Percentiles rank a stretch among this genome's conserved stretches.
Evolutionary conservation across 306 rosid genomes (phyloP).

Genomic region (Casuarina cunninghamiana): DNA sequence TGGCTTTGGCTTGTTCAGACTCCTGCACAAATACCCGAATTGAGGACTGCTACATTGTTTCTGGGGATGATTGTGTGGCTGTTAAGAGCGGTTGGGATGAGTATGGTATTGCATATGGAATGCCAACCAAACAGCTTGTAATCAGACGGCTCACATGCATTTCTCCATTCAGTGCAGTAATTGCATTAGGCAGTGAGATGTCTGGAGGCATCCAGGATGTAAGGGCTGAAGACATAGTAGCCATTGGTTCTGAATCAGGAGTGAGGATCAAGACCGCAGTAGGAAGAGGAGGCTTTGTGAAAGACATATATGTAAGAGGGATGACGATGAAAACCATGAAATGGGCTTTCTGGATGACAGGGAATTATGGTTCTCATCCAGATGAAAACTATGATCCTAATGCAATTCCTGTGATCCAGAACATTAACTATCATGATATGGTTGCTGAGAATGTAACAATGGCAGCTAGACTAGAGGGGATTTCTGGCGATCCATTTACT

Average conservation of each 20-base stretch:
- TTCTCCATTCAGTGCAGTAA: slow-evolving; percentile 73
- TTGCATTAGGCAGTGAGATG: slow-evolving; percentile 85
- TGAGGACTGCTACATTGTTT: slow-evolving; percentile 82
- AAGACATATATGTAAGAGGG: slow-evolving; percentile 60
- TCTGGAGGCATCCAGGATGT: slow-evolving; percentile 80
- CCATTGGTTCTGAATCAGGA: slow-evolving; percentile 63
- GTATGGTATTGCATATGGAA: slow-evolving; percentile 71
- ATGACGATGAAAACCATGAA: slow-evolving; percentile 74
- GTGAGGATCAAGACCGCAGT: slow-evolving; percentile 73
- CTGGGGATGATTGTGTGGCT: slow-evolving; percentile 84
- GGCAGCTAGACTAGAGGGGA: slow-evolving; percentile 70
- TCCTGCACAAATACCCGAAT: slow-evolving; percentile 78
- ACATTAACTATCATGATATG: slow-evolving; percentile 58
- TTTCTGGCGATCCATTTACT: slow-evolving; percentile 56
- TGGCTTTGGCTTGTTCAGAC: slow-evolving; percentile 30
- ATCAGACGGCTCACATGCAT: slow-evolving; percentile 72
- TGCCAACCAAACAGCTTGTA: slow-evolving; percentile 70
- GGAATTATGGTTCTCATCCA: slow-evolving; percentile 74
- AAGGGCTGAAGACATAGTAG: slow-evolving; percentile 68
- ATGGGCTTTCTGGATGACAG: slow-evolving; percentile 83
- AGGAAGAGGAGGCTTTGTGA: slow-evolving; percentile 81
- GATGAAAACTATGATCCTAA: slow-evolving; percentile 58
- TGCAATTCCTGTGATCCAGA: slow-evolving; percentile 59
- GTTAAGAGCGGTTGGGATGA: slow-evolving; percentile 91
- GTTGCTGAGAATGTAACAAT: slow-evolving; percentile 65